Conservation (phyloP, 139 green algal species). For the Zygnema circumcarinatum region DNA sequence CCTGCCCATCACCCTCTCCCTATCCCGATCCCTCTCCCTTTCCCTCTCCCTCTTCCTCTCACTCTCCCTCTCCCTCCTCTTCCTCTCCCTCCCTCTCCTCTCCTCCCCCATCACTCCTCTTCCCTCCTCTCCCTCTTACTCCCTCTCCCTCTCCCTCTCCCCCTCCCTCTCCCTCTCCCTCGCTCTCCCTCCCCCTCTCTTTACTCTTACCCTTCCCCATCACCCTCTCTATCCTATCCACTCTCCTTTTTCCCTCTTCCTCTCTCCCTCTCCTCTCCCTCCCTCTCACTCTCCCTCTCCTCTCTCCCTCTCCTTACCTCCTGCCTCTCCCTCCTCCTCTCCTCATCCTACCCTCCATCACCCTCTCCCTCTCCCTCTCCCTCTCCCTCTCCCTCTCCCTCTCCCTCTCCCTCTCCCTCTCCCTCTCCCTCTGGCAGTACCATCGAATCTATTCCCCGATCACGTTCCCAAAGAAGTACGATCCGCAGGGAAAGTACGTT, state of each 20-base stretch:
- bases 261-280: not conserved
- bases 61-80: not conserved
- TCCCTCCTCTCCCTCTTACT: not conserved
- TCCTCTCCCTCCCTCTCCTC: not conserved
- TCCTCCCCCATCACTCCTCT: not conserved
- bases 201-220: not conserved
- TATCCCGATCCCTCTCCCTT: constrained; percentile 13
- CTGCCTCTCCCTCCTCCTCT: not conserved
- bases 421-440: constrained; percentile 62
- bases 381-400: not conserved
- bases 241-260: not conserved
- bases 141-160: not conserved
- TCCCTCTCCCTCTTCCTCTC: not conserved
- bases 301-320: not conserved
- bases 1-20: constrained; percentile 16
- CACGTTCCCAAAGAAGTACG: constrained; percentile 92
- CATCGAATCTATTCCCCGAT: constrained; percentile 76
- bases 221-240: not conserved
- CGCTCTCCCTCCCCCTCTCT: not conserved
- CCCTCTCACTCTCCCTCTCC: not conserved
- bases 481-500: constrained; percentile 85
- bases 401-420: constrained; percentile 5
- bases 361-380: not conserved
- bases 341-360: not conserved
- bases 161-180: not conserved